Percentiles rank a stretch among this genome's conserved stretches.
Conservation (phyloP, 345 rosid species). For the Kernera saxatilis region DNA sequence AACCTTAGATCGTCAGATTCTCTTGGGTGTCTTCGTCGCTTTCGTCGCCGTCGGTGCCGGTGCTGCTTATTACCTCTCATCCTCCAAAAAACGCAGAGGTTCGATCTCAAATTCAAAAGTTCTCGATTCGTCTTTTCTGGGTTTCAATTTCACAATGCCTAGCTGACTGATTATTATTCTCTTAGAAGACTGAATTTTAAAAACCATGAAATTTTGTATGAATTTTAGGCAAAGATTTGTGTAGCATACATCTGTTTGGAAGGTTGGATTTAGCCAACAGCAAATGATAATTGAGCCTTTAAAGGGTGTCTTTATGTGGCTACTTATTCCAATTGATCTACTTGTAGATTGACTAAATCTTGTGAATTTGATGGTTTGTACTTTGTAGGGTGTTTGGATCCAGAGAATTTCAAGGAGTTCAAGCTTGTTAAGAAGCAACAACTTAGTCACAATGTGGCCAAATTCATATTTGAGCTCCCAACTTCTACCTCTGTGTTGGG, state of each 20-base stretch:
- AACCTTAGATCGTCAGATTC: conserved; percentile 62
- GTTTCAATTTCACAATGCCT: neutral
- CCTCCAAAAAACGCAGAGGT: conserved; percentile 75
- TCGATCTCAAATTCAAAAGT: neutral
- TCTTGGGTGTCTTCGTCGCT: conserved; percentile 71
- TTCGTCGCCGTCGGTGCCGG: conserved; percentile 53
- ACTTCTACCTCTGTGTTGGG: conserved; percentile 75
- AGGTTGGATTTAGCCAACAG: neutral
- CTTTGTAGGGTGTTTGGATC: conserved; percentile 66
- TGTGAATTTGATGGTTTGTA: conserved; percentile 17
- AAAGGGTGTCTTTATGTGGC: neutral
- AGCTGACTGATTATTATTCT: neutral
- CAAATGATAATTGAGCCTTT: neutral
- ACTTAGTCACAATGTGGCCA: conserved; percentile 95
- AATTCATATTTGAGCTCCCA: conserved; percentile 77
- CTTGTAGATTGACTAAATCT: neutral
- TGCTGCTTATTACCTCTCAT: conserved; percentile 54
- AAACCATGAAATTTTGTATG: neutral
- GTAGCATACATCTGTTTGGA: neutral
- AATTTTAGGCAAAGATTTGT: neutral
- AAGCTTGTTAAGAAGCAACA: conserved; percentile 79
- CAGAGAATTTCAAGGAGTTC: conserved; percentile 83
- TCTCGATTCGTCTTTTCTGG: neutral
- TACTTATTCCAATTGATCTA: neutral
- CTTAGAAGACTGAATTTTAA: neutral